Conservation (phyloP, 805 yeast species). For the Vanderwaltozyma polyspora region DNA sequence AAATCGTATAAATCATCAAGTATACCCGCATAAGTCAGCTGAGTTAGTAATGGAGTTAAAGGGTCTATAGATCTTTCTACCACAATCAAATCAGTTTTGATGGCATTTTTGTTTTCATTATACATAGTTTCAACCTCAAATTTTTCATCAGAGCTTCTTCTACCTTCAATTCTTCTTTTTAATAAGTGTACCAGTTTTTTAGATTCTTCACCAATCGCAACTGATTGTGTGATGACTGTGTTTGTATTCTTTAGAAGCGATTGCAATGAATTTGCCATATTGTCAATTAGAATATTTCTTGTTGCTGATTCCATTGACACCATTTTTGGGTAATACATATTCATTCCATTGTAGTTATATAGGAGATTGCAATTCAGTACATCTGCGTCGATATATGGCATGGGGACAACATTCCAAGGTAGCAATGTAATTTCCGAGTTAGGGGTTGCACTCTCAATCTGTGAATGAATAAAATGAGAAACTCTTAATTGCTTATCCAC, state of each 20-base stretch:
- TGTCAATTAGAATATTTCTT: slow-evolving; percentile 18
- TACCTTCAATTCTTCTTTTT: slow-evolving; percentile 8
- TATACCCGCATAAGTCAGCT: slow-evolving; percentile 72
- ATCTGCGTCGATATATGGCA: slow-evolving; percentile 20
- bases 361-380: slow-evolving; percentile 15
- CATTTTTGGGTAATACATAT: slow-evolving; percentile 16
- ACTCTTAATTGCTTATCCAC: neutral
- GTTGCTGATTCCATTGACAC: slow-evolving; percentile 17
- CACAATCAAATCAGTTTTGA: slow-evolving; percentile 61
- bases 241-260: slow-evolving; percentile 14
- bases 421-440: slow-evolving; percentile 4
- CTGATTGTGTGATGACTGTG: slow-evolving; percentile 17
- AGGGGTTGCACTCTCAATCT: slow-evolving; percentile 4
- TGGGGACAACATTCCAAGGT: slow-evolving; percentile 18
- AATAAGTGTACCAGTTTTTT: slow-evolving; percentile 11
- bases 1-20: slow-evolving; percentile 60
- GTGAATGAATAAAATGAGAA: slow-evolving; percentile 18
- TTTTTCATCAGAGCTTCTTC: slow-evolving; percentile 8
- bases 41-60: slow-evolving; percentile 59
- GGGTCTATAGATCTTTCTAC: slow-evolving; percentile 71
- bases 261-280: slow-evolving; percentile 18
- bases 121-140: slow-evolving; percentile 22
- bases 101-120: slow-evolving; percentile 30
- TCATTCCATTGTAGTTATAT: slow-evolving; percentile 17
- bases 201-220: slow-evolving; percentile 19